These are phyloP conservation scores for Aspergillus hortae DNA, from an alignment of 2,329 filamentous ascomycete species.

Conservation along the genomic window DNA sequence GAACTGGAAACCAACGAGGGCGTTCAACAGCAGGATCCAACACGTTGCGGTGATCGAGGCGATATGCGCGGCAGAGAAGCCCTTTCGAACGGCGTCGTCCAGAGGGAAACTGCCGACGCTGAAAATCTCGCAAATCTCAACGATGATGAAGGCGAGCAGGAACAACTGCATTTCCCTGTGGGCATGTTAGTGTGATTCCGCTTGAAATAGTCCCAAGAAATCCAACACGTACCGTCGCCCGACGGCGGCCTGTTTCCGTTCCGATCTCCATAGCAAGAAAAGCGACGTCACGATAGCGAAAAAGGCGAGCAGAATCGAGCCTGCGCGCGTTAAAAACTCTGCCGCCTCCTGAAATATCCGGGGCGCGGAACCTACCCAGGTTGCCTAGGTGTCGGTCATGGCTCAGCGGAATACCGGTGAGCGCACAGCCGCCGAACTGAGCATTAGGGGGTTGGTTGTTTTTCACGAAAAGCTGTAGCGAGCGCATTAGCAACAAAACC, in stretches of 20 bases:
- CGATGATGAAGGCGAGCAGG: conserved; percentile 76
- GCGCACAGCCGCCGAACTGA: conserved; percentile 66
- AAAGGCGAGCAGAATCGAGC: conserved; percentile 81
- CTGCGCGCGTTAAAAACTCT: conserved; percentile 42
- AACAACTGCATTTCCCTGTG: conserved; percentile 94
- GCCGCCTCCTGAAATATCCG: conserved; percentile 23
- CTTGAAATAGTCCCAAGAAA: not conserved
- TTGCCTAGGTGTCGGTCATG: conserved; percentile 69
- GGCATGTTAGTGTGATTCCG: conserved; percentile 12
- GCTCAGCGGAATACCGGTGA: conserved; percentile 71
- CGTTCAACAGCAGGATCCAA: conserved; percentile 91
- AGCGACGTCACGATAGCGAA: conserved; percentile 67
- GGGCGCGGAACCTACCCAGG: conserved; percentile 58
- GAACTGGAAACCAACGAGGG: conserved; percentile 86
- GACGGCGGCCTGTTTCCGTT: conserved; percentile 88
- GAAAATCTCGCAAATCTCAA: conserved; percentile 95
- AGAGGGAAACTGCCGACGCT: conserved; percentile 87
- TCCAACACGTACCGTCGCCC: conserved; percentile 68
- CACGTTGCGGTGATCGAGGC: conserved; percentile 82
- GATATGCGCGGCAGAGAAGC: conserved; percentile 85
- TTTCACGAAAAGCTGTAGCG: conserved; percentile 60
- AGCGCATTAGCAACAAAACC: conserved; percentile 11
- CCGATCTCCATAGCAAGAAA: conserved; percentile 73
- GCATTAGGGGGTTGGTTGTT: conserved; percentile 56
- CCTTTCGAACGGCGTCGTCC: conserved; percentile 62